Base-by-base conservation (phyloP, 2,329 filamentous ascomycete species). In the Aspergillus felis region DNA sequence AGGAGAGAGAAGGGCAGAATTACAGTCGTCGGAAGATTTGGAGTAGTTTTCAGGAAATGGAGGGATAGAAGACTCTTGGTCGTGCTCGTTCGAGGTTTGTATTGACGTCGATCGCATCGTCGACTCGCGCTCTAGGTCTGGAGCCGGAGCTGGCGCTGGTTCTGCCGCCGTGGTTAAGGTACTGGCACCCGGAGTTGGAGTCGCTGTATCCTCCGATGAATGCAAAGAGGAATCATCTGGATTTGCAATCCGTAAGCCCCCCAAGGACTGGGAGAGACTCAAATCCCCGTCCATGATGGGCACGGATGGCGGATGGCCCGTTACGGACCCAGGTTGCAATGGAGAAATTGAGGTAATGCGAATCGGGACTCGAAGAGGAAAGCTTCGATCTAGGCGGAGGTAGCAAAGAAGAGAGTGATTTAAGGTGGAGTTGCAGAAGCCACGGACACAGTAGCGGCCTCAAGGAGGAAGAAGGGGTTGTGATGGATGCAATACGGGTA, bases 231-330 rank as follows among this genome's bases (percentile, higher is more conserved):
- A 82, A 78, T 94, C 87, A 78, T 97, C 92, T 55, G 93, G 93
- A 76, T 97, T 99, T 68, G 94, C 93, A 75, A 99, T 97, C 74
- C 93, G 91, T 76, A 99, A 82, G 69, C 93, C 93, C 71, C 94
- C 94, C 70, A 97, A 84, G 71, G 91, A 91, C 79, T 92, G 90
- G 71, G 92, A 94, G 65, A 97, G 86, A 77, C 90, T 96, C 74
- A 96, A 80, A 80, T 96, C 92, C 76, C 90, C 91, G 79, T 92
- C 91, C 92, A 97, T 97, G 64, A 75, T 72, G 82, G 70, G 64
- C 59, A 64, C 46, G 44, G 22, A 50, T 38, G 38, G 54, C 25
- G 48, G 51, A 46, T 35, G 41, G 51, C 6, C 22, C 22, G 44
- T 24, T 47, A 47, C 44, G 22, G 22, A 47, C 12, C 44, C 44